These are phyloP conservation scores for Lyophyllum decastes DNA, from an alignment of 768 basidiomycete species.

Conservation along the genomic window DNA sequence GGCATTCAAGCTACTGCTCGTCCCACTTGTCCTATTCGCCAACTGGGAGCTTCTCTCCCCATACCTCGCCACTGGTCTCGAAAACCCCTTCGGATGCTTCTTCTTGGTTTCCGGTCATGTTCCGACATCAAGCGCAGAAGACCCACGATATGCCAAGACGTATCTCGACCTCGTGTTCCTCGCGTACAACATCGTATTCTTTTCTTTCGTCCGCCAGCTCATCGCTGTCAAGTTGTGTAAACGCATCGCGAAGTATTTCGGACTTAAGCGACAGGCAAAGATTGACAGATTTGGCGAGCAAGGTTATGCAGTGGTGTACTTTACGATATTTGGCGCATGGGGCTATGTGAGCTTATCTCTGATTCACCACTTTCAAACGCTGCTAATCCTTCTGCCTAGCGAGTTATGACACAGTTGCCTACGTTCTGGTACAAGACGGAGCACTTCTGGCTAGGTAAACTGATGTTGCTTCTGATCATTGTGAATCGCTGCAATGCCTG, in stretches of 20 bases:
- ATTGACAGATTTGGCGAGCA: slow-evolving; percentile 90
- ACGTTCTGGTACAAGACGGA: slow-evolving; percentile 87
- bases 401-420: slow-evolving; percentile 79
- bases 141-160: slow-evolving; percentile 70
- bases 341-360: slow-evolving; percentile 67
- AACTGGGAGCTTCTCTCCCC: slow-evolving; percentile 61
- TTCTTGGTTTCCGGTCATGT: slow-evolving; percentile 74
- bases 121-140: slow-evolving; percentile 48
- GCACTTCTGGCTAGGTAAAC: slow-evolving; percentile 80
- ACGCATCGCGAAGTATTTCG: slow-evolving; percentile 70
- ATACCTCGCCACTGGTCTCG: slow-evolving; percentile 43
- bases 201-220: slow-evolving; percentile 83
- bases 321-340: slow-evolving; percentile 64
- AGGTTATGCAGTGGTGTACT: slow-evolving; percentile 85
- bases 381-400: slow-evolving; percentile 39
- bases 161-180: slow-evolving; percentile 80
- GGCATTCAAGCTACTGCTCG: slow-evolving; percentile 65
- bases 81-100: slow-evolving; percentile 75
- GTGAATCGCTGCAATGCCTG: background rate
- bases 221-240: slow-evolving; percentile 64
- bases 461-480: background rate
- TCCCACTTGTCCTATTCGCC: slow-evolving; percentile 60
- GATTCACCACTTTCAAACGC: background rate
- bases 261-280: slow-evolving; percentile 67
- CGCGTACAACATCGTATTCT: slow-evolving; percentile 82